These are phyloP conservation scores for Wickerhamiella brachini DNA, from an alignment of 805 yeast species.

Conservation along the genomic window DNA sequence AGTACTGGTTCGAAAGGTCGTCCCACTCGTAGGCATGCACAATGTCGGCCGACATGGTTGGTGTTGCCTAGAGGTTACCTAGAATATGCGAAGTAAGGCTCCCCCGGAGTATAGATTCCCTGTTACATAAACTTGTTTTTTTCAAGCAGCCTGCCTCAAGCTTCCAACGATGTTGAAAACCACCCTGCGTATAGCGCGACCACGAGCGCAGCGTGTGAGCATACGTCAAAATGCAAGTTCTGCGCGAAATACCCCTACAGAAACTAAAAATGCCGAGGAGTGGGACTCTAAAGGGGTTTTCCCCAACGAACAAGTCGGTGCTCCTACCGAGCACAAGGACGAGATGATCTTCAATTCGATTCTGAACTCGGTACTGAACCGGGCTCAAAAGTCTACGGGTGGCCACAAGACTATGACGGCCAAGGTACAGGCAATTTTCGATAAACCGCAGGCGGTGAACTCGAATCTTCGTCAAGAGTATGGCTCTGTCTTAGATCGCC, in stretches of 20 bases:
- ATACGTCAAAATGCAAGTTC: background rate
- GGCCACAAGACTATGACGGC: background rate
- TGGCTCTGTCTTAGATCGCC: background rate
- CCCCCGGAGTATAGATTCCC: too few species aligned
- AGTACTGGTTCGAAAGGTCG: slow-evolving; percentile 39
- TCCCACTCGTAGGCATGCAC: slow-evolving; percentile 51
- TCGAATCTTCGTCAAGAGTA: background rate
- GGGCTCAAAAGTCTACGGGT: background rate
- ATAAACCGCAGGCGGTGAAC: background rate
- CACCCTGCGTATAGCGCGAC: background rate
- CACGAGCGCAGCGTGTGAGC: background rate
- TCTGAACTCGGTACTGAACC: slow-evolving; percentile 1
- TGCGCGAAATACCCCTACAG: background rate
- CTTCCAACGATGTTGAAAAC: background rate
- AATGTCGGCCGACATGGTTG: slow-evolving; percentile 43
- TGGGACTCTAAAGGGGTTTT: background rate
- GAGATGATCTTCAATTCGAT: slow-evolving; percentile 1
- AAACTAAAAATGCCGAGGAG: background rate
- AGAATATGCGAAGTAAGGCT: too few species aligned
- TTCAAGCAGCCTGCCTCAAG: background rate
- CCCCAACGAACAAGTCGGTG: background rate
- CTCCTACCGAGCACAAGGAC: slow-evolving; percentile 5
- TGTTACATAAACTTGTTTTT: background rate
- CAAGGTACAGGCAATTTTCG: background rate
- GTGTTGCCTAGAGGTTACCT: too few species aligned